phyloP scores from a whole-genome alignment of 208 protist species.

The Naegleria fowleri region DNA sequence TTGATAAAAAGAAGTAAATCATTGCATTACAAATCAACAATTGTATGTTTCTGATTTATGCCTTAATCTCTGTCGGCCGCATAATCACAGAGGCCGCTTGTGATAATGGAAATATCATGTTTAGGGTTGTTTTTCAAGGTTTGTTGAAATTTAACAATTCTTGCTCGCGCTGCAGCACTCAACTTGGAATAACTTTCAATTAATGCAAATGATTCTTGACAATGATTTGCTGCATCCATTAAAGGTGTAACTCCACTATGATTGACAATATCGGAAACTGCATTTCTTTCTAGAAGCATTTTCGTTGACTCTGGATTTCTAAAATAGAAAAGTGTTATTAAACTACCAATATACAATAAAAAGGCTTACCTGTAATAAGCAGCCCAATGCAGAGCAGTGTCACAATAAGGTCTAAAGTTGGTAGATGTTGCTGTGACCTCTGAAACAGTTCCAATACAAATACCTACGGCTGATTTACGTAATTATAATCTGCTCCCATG shows the following conservation, averaged over 20 bases:
- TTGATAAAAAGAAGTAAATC: too few species aligned
- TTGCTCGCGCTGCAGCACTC: not conserved
- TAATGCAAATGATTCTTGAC: not conserved
- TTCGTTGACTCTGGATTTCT: not conserved
- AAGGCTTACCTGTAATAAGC: not conserved
- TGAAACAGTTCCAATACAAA: too few species aligned
- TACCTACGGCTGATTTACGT: not conserved
- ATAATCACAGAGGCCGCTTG: too few species aligned
- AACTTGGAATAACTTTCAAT: not conserved
- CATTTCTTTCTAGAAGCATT: not conserved
- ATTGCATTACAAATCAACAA: too few species aligned
- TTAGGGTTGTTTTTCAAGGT: not conserved
- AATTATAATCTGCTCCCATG: not conserved
- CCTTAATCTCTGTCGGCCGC: too few species aligned
- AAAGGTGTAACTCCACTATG: not conserved
- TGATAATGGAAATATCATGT: not conserved
- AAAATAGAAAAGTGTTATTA: too few species aligned
- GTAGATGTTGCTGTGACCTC: not conserved
- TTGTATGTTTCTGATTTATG: too few species aligned
- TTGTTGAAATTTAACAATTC: not conserved
- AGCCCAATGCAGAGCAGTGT: conserved; percentile 7
- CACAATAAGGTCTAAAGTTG: not conserved
- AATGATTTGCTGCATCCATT: not conserved
- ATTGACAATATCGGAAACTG: not conserved
- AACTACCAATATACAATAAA: too few species aligned